Conservation (phyloP, 352 stramenopile species). For the Pythium myriotylum region DNA sequence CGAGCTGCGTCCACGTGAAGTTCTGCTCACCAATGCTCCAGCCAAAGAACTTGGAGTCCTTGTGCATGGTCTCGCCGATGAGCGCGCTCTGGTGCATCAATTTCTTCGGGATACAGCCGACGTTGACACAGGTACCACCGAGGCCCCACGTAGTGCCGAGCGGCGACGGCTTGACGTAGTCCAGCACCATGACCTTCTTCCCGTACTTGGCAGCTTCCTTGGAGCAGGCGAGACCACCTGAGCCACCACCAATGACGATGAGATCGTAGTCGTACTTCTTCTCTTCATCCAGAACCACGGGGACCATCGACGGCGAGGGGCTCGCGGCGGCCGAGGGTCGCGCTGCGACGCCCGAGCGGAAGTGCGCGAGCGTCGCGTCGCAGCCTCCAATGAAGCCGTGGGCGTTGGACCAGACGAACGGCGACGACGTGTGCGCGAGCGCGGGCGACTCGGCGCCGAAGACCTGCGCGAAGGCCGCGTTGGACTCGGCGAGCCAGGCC, state of each 20-base stretch:
- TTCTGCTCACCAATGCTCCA: conserved; percentile 59
- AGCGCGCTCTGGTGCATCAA: conserved; percentile 97
- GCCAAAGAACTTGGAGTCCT: conserved; percentile 89
- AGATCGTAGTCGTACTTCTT: conserved; percentile 79
- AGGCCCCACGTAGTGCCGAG: conserved; percentile 91
- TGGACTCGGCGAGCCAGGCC: conserved; percentile 46
- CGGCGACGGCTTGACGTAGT: conserved; percentile 94
- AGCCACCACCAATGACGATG: conserved; percentile 83
- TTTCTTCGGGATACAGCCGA: conserved; percentile 99
- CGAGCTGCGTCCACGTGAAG: conserved; percentile 92
- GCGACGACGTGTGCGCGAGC: conserved; percentile 62
- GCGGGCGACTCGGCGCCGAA: conserved; percentile 49
- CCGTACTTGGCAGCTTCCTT: conserved; percentile 94
- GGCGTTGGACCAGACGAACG: conserved; percentile 73
- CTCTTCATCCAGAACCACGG: conserved; percentile 27
- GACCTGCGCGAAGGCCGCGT: conserved; percentile 35
- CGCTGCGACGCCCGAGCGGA: conserved; percentile 49
- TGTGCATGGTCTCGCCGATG: conserved; percentile 87
- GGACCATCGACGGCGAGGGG: conserved; percentile 21
- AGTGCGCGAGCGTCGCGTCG: conserved; percentile 63
- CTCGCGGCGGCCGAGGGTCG: conserved; percentile 9
- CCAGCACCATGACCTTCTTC: conserved; percentile 95
- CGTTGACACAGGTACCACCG: conserved; percentile 98
- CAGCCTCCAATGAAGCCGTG: conserved; percentile 67
- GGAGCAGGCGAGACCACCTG: conserved; percentile 92